phyloP scores from a whole-genome alignment of 1,284 basidiomycete species.

The Trichosporon sp. region DNA sequence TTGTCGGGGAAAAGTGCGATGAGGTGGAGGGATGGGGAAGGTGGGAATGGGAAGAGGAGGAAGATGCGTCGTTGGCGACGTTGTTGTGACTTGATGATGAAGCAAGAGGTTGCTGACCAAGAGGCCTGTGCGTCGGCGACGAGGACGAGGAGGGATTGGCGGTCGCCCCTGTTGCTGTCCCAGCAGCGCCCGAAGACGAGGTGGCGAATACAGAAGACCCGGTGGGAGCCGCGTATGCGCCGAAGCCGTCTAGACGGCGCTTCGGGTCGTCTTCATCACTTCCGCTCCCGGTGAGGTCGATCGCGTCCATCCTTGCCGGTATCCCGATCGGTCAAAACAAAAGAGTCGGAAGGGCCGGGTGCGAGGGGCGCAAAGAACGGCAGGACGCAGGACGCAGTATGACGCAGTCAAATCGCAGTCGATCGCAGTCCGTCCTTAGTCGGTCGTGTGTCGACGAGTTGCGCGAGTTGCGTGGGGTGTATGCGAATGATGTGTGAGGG shows the following conservation, averaged over 20 bases:
- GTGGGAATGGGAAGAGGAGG: background rate
- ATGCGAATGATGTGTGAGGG: too few relatives aligned
- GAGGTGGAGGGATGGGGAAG: background rate
- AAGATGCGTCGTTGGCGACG: background rate
- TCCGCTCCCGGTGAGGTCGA: conserved; percentile 14
- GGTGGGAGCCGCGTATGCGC: conserved; percentile 8
- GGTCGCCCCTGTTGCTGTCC: background rate
- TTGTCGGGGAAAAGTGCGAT: background rate
- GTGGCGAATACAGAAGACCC: background rate
- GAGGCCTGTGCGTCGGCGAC: conserved; percentile 2
- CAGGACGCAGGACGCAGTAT: background rate
- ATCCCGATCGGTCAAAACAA: too few relatives aligned
- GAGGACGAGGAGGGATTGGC: background rate
- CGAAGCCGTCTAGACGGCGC: background rate
- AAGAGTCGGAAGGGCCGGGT: too few relatives aligned
- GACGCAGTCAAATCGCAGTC: background rate
- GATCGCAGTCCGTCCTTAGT: too few relatives aligned
- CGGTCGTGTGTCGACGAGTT: background rate
- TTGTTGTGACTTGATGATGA: background rate
- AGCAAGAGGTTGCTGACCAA: background rate
- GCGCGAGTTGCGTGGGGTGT: too few relatives aligned
- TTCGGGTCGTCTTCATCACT: conserved; percentile 13
- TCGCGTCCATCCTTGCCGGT: background rate
- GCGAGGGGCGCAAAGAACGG: too few relatives aligned
- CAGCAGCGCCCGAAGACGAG: background rate